A percentile compares a stretch with the other conserved stretches of the same genome.
phyloP scores from a whole-genome alignment of 2,329 filamentous ascomycete species.

The Fusarium cyanostomum region DNA sequence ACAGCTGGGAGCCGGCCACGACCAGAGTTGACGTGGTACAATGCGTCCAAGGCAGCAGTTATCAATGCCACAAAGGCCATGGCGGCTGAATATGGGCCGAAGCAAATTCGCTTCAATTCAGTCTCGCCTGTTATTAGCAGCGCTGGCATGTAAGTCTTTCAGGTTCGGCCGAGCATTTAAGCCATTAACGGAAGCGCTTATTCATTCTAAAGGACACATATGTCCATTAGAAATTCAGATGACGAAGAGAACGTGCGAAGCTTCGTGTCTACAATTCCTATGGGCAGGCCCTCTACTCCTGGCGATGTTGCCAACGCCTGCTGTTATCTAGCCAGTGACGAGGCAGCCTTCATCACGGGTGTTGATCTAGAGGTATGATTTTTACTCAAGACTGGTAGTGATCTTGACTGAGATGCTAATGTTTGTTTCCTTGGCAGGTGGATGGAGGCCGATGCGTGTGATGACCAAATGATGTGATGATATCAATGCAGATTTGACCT shows the following conservation, averaged over 20 bases:
- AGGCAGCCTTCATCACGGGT: constrained; percentile 77
- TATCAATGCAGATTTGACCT: not conserved
- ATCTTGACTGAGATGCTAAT: not conserved
- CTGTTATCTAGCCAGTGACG: constrained; percentile 76
- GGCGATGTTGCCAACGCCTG: constrained; percentile 76
- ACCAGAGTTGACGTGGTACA: constrained; percentile 74
- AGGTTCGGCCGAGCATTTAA: fast-evolving
- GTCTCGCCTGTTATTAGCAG: constrained; percentile 74
- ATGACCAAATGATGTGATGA: not conserved
- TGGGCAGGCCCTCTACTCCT: constrained; percentile 55
- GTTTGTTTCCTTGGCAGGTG: not conserved
- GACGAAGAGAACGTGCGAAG: constrained; percentile 68
- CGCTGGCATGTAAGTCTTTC: constrained; percentile 18
- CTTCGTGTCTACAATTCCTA: constrained; percentile 62
- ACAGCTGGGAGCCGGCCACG: constrained; percentile 68
- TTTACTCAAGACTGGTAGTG: fast-evolving
- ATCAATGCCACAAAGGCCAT: constrained; percentile 67
- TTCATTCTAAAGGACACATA: constrained; percentile 13
- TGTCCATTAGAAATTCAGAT: constrained; percentile 69
- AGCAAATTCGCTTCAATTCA: constrained; percentile 77
- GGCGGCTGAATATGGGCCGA: constrained; percentile 77
- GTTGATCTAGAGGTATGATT: constrained; percentile 65
- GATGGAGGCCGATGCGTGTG: constrained; percentile 19
- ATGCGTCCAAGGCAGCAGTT: constrained; percentile 73
- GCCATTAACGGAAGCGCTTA: too few species aligned